Conservation (phyloP, 2,329 filamentous ascomycete species). For the Fonsecaea monophora region DNA sequence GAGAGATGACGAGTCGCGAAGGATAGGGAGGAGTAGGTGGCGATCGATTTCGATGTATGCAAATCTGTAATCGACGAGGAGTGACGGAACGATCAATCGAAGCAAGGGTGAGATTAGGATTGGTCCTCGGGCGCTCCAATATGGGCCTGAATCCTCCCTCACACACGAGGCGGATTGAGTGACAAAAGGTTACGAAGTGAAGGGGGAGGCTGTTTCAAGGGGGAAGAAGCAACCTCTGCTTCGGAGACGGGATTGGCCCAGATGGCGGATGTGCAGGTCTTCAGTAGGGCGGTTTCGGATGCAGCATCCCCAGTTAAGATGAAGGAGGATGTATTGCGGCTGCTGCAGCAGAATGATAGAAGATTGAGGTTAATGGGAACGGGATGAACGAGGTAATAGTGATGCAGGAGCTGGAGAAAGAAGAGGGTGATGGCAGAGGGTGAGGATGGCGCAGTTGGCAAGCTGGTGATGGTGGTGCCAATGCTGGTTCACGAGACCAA, state of each 20-base stretch:
- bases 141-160: conserved; percentile 12
- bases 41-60: conserved; percentile 3
- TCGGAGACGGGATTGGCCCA: neutral
- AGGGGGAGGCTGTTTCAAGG: conserved; percentile 25
- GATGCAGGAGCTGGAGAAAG: conserved; percentile 6
- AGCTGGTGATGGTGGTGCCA: neutral
- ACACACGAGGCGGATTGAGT: conserved; percentile 10
- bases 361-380: neutral
- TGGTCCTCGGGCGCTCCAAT: conserved; percentile 11
- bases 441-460: neutral
- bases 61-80: neutral
- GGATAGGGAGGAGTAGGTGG: conserved; percentile 5
- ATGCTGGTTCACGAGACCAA: neutral
- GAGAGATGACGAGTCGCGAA: neutral
- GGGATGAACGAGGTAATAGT: conserved; percentile 1
- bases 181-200: conserved; percentile 7
- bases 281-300: neutral
- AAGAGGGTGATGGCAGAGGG: conserved; percentile 2
- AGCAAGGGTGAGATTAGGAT: conserved; percentile 20
- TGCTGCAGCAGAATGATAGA: neutral
- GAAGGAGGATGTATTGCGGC: neutral
- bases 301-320: neutral
- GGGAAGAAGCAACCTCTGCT: conserved; percentile 14
- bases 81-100: conserved; percentile 6
- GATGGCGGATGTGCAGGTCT: neutral